These are phyloP conservation scores for Entamoeba histolytica DNA, from an alignment of 208 protist genomes.

Conservation along the genomic window DNA sequence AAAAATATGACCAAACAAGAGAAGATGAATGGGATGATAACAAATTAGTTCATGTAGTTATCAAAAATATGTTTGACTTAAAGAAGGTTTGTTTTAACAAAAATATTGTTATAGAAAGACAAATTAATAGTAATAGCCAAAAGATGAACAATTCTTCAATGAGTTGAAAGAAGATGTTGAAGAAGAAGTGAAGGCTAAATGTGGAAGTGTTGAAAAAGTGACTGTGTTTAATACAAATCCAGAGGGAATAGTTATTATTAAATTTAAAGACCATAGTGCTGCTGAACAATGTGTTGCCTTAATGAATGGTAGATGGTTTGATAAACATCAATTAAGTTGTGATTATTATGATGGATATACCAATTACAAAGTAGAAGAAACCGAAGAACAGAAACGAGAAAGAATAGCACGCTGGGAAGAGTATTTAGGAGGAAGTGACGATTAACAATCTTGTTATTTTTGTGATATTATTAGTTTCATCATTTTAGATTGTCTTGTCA, in stretches of 20 bases:
- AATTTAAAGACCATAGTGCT: neutral
- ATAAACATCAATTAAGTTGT: neutral
- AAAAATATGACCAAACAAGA: neutral
- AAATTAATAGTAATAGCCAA: too few relatives aligned
- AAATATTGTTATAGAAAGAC: too few relatives aligned
- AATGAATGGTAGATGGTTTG: neutral
- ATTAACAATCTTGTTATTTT: too few relatives aligned
- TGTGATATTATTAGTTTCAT: too few relatives aligned
- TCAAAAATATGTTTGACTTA: neutral
- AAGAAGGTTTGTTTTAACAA: too few relatives aligned
- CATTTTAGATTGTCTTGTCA: too few relatives aligned
- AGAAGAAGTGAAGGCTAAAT: neutral
- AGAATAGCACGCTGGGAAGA: neutral
- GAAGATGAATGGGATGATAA: neutral
- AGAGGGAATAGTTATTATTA: neutral
- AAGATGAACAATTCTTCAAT: neutral
- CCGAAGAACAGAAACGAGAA: neutral
- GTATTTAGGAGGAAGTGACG: neutral
- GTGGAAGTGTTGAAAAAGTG: neutral
- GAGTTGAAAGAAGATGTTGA: neutral
- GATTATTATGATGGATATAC: neutral
- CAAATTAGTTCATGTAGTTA: neutral
- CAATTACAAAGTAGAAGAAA: neutral
- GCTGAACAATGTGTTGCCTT: neutral
- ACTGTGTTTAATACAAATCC: neutral